Base-by-base conservation (phyloP, 495 filamentous ascomycete genomes). In the Talaromyces wortmannii region DNA sequence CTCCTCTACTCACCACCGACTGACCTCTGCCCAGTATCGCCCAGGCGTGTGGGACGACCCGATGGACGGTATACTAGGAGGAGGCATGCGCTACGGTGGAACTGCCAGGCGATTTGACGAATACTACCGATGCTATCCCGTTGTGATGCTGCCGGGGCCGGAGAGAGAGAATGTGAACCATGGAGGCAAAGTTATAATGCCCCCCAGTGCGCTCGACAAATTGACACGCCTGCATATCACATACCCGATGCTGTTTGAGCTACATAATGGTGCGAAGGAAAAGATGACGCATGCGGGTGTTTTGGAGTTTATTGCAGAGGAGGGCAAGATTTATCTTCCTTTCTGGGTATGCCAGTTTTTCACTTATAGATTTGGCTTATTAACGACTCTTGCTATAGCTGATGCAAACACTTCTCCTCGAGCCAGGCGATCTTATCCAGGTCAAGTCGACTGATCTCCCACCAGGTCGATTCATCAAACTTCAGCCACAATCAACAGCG, bases 121-220 rank as follows among this genome's bases (percentile, higher is more conserved):
- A 70, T 96, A 94, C 69, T 96, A 95, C 68, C 88, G 94, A 32
- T 95, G 90, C 74, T 98, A 97, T 63, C 95, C 94, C 16, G 78
- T 95, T 56, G 83, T 85, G 61, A 96, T 97, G 91, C 81, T 95
- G 56, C 89, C 92, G n/a, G 91, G 94, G 6, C 83, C 90, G 18
- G 94, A 96, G 59, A 80, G 92, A 65, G 88, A 90, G 52, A 85
- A 89, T 52, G 85, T 95, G 53, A 97, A 97, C 76, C 91, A 92
- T 67, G 94, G 94, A 55, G 94, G 92, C 71, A 98, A 98, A 74
- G 91, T 97, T 61, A 87, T 98, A 63, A 84, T 98, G 65, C 95
- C 94, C 13, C 89, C 95, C 2, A 95, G 90, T 33, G 92, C 94
- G 10, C 80, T 98, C 16, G 92, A 98, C 73, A 97, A 96, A 68